A percentile compares a stretch with the other conserved stretches of the same genome.
Evolutionary conservation across 2,329 filamentous ascomycete species (phyloP).

Genomic region (Volutella citrinella): DNA sequence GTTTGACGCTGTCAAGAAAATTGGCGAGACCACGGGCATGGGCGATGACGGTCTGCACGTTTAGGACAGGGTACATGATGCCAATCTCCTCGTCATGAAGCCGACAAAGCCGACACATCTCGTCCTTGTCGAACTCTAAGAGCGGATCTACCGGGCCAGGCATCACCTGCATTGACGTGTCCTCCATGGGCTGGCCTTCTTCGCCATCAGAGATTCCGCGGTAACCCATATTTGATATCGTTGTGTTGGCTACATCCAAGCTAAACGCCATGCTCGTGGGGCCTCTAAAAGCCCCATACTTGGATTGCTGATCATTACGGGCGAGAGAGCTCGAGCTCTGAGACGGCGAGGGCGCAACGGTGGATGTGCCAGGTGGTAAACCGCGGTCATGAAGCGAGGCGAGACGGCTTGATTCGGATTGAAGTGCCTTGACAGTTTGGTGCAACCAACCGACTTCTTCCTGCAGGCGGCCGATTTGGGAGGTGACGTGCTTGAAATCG

Average conservation of each 20-base stretch:
- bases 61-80: slow-evolving; percentile 85
- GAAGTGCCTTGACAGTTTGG: slow-evolving; percentile 66
- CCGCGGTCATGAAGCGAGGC: slow-evolving; percentile 42
- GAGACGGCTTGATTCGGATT: slow-evolving; percentile 48
- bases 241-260: slow-evolving; percentile 81
- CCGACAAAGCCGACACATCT: slow-evolving; percentile 74
- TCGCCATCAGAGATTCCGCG: slow-evolving; percentile 58
- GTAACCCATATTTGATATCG: slow-evolving; percentile 87
- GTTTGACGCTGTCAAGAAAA: slow-evolving; percentile 61
- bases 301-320: slow-evolving; percentile 47
- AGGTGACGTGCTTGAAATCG: slow-evolving; percentile 79
- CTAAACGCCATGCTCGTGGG: slow-evolving; percentile 84
- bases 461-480: slow-evolving; percentile 72
- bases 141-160: slow-evolving; percentile 65
- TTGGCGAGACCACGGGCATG: slow-evolving; percentile 69
- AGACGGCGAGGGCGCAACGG: slow-evolving; percentile 41
- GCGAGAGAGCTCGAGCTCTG: slow-evolving; percentile 37
- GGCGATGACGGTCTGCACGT: slow-evolving; percentile 67
- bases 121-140: slow-evolving; percentile 72
- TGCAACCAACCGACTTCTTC: slow-evolving; percentile 80
- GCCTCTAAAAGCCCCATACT: slow-evolving; percentile 70
- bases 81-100: slow-evolving; percentile 89
- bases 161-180: slow-evolving; percentile 21
- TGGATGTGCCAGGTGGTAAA: slow-evolving; percentile 30
- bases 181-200: slow-evolving; percentile 42